Evolutionary conservation across 306 rosid species (phyloP).

Genomic region (Herpetospermum pedunculosum): DNA sequence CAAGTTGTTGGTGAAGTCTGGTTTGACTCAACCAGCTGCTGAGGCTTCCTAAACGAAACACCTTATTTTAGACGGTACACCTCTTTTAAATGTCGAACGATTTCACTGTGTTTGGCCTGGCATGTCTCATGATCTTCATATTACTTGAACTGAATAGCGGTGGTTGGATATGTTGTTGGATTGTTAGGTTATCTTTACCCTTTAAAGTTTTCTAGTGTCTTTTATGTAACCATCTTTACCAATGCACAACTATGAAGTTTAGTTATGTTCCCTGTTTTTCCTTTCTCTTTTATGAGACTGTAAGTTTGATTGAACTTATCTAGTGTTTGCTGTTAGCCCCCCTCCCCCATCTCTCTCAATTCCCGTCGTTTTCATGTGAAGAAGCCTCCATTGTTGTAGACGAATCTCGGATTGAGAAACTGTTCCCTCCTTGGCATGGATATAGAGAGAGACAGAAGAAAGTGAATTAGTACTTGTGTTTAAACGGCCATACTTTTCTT

Average conservation of each 20-base stretch:
- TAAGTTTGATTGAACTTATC: background rate
- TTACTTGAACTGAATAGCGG: background rate
- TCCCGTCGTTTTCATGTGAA: background rate
- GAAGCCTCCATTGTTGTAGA: background rate
- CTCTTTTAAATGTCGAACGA: background rate
- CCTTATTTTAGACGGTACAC: background rate
- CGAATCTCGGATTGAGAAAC: background rate
- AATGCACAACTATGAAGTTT: background rate
- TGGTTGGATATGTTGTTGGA: background rate
- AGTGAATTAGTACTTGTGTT: background rate
- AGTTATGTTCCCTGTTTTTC: too few relatives aligned
- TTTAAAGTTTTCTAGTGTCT: background rate
- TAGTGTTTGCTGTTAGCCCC: background rate
- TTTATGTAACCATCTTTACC: background rate
- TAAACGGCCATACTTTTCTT: background rate
- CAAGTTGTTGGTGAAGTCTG: slow-evolving; percentile 24
- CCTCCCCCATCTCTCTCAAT: background rate
- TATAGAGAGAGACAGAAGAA: background rate
- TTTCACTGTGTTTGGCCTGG: background rate
- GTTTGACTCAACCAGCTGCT: slow-evolving; percentile 29
- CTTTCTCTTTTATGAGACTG: background rate
- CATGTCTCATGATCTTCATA: background rate
- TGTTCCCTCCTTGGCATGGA: background rate
- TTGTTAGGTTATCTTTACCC: background rate
- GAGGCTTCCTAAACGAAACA: slow-evolving; percentile 19